Conservation (phyloP, 257 asterid genomes). For the Ilex aquifolium region DNA sequence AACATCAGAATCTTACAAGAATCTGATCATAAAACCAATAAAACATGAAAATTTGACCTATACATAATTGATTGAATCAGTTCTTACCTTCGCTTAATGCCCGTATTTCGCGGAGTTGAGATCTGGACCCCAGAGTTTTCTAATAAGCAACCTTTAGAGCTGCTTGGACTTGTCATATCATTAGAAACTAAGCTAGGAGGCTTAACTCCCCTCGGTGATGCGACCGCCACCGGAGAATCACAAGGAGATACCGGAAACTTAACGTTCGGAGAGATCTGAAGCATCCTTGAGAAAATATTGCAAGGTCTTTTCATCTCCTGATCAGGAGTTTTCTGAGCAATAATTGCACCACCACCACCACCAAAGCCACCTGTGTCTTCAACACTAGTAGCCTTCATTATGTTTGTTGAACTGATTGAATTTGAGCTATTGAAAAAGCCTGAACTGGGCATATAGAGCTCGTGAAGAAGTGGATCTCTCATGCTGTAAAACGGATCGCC, state of each 20-base stretch:
- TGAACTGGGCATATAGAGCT: constrained; percentile 17
- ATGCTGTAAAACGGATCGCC: constrained; percentile 68
- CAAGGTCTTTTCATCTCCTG: constrained; percentile 40
- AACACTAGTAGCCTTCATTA: background rate
- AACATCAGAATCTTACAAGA: background rate
- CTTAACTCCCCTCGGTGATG: constrained; percentile 17
- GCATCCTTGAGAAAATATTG: constrained; percentile 63
- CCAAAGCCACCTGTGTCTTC: background rate
- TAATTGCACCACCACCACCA: background rate
- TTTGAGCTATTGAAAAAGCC: constrained; percentile 17
- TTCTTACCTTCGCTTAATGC: constrained; percentile 78
- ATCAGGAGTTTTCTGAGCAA: constrained; percentile 10
- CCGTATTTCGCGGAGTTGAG: constrained; percentile 96
- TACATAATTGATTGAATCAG: constrained; percentile 5
- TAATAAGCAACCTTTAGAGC: constrained; percentile 41
- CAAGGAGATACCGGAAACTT: constrained; percentile 30
- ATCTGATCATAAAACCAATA: background rate
- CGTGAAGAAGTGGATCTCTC: constrained; percentile 71
- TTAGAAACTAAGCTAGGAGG: constrained; percentile 19
- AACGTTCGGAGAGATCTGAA: constrained; percentile 61
- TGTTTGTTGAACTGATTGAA: background rate
- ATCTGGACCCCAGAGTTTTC: constrained; percentile 60
- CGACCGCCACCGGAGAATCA: constrained; percentile 22
- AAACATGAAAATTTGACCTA: constrained; percentile 1
- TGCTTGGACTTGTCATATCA: constrained; percentile 25